These are phyloP conservation scores for Neocucurbitaria cava DNA, from an alignment of 2,329 filamentous ascomycete species.

Conservation along the genomic window DNA sequence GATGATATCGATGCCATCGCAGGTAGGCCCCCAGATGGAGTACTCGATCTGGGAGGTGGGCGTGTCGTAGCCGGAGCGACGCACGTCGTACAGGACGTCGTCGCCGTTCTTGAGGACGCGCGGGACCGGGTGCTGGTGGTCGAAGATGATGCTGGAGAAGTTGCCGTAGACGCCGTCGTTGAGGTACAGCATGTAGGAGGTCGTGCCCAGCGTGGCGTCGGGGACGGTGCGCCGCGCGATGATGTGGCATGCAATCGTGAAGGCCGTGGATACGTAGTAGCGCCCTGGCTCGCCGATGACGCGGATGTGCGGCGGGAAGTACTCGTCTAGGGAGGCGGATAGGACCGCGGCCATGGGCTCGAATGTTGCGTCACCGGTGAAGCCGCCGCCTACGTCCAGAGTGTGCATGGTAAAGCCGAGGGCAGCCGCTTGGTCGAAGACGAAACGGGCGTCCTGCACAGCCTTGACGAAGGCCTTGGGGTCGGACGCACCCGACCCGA, in stretches of 20 bases:
- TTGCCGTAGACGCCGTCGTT: conserved; percentile 99
- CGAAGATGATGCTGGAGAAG: conserved; percentile 99
- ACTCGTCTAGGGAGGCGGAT: conserved; percentile 78
- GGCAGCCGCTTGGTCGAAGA: conserved; percentile 83
- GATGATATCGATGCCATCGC: conserved; percentile 97
- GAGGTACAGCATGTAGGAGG: conserved; percentile 94
- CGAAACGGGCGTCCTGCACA: conserved; percentile 83
- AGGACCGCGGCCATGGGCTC: conserved; percentile 87
- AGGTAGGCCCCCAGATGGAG: conserved; percentile 97
- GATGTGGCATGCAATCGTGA: conserved; percentile 93
- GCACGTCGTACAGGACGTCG: conserved; percentile 61
- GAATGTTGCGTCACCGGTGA: conserved; percentile 88
- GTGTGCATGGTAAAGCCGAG: conserved; percentile 84
- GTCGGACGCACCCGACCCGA: conserved; percentile 94
- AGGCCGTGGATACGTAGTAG: conserved; percentile 92
- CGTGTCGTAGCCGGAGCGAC: conserved; percentile 53
- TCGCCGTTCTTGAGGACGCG: conserved; percentile 74
- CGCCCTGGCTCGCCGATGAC: conserved; percentile 96
- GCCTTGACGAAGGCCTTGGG: conserved; percentile 91
- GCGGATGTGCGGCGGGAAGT: conserved; percentile 83
- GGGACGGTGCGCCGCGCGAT: conserved; percentile 92
- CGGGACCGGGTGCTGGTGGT: conserved; percentile 90
- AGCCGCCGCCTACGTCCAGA: conserved; percentile 93
- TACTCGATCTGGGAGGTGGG: conserved; percentile 74
- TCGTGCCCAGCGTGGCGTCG: conserved; percentile 68